Percentiles rank a stretch among this genome's conserved stretches.
Evolutionary conservation across 805 yeast species (phyloP).

Genomic region (Barnettozyma salicaria): DNA sequence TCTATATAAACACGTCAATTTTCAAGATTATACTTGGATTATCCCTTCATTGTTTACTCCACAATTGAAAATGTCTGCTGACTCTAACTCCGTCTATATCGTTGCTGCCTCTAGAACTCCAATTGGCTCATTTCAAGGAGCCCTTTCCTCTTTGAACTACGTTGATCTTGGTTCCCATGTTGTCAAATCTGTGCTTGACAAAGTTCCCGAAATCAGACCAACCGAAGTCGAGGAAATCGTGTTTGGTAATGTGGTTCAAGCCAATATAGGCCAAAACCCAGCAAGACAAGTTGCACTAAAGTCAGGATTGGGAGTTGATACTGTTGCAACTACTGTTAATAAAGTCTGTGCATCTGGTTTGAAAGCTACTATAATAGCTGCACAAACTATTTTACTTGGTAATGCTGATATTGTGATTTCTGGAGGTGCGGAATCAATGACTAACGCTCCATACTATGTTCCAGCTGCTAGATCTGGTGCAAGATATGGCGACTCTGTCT

Average conservation of each 20-base stretch:
- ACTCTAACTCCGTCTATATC: conserved; percentile 58
- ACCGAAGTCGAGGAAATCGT: conserved; percentile 80
- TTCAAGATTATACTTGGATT: no score
- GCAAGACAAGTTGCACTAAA: conserved; percentile 95
- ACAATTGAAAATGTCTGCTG: conserved; percentile 26
- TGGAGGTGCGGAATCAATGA: conserved; percentile 98
- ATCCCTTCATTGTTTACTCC: neutral
- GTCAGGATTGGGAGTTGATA: conserved; percentile 76
- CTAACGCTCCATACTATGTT: conserved; percentile 89
- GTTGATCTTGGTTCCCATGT: conserved; percentile 91
- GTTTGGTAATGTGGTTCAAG: conserved; percentile 89
- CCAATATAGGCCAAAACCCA: conserved; percentile 94
- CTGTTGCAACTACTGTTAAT: conserved; percentile 87
- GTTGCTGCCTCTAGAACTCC: conserved; percentile 94
- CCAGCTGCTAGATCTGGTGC: conserved; percentile 84
- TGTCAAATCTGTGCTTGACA: conserved; percentile 78
- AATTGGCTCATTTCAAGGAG: conserved; percentile 89
- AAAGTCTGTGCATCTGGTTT: conserved; percentile 97
- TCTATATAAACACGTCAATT: no score
- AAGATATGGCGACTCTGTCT: conserved; percentile 74
- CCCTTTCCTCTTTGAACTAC: conserved; percentile 65
- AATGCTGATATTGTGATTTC: conserved; percentile 88
- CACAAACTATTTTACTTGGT: conserved; percentile 86
- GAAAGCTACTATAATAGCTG: conserved; percentile 85
- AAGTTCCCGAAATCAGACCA: conserved; percentile 76